phyloP scores from a whole-genome alignment of 2,329 filamentous ascomycete species.

The Colletotrichum somersetense region DNA sequence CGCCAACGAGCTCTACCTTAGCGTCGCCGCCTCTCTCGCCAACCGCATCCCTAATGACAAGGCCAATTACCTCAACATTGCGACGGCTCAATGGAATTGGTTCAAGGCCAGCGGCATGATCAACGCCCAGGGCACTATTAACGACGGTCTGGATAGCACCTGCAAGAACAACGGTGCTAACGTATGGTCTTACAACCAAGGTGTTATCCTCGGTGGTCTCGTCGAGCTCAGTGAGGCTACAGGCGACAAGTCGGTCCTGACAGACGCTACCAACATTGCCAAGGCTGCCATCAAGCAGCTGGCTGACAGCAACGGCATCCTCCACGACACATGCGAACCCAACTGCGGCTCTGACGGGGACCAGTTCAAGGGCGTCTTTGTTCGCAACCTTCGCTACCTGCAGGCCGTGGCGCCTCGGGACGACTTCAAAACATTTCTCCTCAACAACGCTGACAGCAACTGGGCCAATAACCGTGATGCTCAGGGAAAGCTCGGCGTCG shows the following conservation, averaged over 20 bases:
- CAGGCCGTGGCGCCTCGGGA: constrained; percentile 63
- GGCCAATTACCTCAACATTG: constrained; percentile 60
- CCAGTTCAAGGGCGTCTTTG: constrained; percentile 81
- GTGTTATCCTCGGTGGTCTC: constrained; percentile 67
- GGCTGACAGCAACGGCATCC: constrained; percentile 59
- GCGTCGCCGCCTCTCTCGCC: constrained; percentile 65
- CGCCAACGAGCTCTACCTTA: constrained; percentile 69
- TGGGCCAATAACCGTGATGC: constrained; percentile 70
- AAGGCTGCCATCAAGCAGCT: constrained; percentile 63
- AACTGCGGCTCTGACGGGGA: constrained; percentile 63
- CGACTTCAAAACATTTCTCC: constrained; percentile 66
- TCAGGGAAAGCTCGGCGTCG: constrained; percentile 66
- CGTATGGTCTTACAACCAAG: constrained; percentile 70
- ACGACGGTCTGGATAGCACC: constrained; percentile 62
- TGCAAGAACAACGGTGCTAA: constrained; percentile 66
- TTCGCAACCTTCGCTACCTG: constrained; percentile 72
- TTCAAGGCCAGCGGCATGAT: constrained; percentile 65
- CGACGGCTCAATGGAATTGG: constrained; percentile 66
- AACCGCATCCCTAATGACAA: constrained; percentile 58
- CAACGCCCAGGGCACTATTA: constrained; percentile 63
- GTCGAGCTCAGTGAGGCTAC: constrained; percentile 64
- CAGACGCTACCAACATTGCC: constrained; percentile 62
- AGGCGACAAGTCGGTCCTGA: constrained; percentile 56
- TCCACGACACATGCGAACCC: constrained; percentile 63
- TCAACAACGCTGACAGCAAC: constrained; percentile 73